phyloP scores from a whole-genome alignment of 1,284 basidiomycete species.

The Leccinum subrobustum region DNA sequence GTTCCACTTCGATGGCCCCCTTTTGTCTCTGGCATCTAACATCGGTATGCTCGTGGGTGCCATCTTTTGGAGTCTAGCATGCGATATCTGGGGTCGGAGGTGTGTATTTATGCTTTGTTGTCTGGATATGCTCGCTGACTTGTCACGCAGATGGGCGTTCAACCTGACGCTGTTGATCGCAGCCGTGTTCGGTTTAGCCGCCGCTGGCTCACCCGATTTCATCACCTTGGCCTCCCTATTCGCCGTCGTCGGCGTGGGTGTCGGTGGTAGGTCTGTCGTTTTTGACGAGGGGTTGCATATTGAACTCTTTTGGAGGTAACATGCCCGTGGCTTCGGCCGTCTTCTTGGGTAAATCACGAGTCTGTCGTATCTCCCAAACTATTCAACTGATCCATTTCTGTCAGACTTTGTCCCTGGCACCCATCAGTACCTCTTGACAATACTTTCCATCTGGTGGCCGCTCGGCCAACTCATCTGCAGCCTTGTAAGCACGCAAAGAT shows the following conservation, averaged over 20 bases:
- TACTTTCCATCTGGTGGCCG: constrained; percentile 72
- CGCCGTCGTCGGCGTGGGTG: constrained; percentile 46
- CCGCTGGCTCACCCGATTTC: constrained; percentile 45
- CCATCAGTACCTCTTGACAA: constrained; percentile 67
- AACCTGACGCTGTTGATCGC: constrained; percentile 63
- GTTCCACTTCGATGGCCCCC: constrained; percentile 53
- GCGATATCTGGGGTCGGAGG: constrained; percentile 63
- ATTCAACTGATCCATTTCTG: neutral
- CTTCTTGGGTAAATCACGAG: constrained; percentile 48
- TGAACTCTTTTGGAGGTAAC: constrained; percentile 39
- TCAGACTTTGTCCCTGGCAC: constrained; percentile 64
- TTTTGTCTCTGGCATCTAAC: constrained; percentile 57
- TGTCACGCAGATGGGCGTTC: constrained; percentile 48
- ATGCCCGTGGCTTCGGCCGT: constrained; percentile 65
- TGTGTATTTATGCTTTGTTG: constrained; percentile 24
- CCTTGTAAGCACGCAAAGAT: constrained; percentile 44
- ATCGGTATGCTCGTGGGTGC: constrained; percentile 66
- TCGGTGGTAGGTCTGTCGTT: constrained; percentile 37
- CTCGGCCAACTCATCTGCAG: constrained; percentile 64
- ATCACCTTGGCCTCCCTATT: constrained; percentile 44
- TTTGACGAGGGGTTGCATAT: neutral
- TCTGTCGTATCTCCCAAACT: neutral
- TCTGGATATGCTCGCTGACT: neutral
- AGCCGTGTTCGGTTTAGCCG: constrained; percentile 52
- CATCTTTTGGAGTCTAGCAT: constrained; percentile 63